A percentile compares a stretch with the other conserved stretches of the same genome.
Conservation (phyloP, 2,329 filamentous ascomycete genomes). For the Monilinia fructigena region DNA sequence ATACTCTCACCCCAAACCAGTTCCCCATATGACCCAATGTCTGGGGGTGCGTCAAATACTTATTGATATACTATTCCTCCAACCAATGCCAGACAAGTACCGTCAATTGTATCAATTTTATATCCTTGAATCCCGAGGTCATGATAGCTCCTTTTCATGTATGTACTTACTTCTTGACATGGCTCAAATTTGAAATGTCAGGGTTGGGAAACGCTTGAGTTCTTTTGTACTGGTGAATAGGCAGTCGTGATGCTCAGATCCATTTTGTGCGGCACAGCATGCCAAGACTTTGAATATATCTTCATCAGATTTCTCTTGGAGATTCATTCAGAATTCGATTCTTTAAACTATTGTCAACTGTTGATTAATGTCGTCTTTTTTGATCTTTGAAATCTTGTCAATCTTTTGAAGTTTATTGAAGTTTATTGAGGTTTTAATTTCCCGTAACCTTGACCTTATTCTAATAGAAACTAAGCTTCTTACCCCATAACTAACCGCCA, state of each 20-base stretch:
- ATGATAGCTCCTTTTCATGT: not conserved
- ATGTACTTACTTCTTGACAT: not conserved
- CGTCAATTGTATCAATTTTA: not conserved
- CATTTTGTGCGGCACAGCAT: not conserved
- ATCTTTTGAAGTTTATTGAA: not conserved
- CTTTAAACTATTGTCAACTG: not conserved
- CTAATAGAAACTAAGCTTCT: too few species aligned
- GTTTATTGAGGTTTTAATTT: too few species aligned
- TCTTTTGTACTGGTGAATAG: not conserved
- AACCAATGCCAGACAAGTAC: not conserved
- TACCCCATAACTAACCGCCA: not conserved
- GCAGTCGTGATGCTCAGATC: not conserved
- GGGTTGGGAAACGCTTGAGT: not conserved
- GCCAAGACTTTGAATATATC: not conserved
- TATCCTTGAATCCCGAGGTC: not conserved
- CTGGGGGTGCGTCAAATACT: not conserved
- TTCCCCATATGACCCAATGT: not conserved
- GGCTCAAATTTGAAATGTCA: not conserved
- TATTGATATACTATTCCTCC: not conserved
- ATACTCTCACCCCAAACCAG: not conserved
- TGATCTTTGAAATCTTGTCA: not conserved
- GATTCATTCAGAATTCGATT: not conserved
- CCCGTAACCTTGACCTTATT: too few species aligned
- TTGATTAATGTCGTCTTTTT: not conserved
- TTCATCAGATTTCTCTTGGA: not conserved